These are phyloP conservation scores for Metarhizium brunneum DNA, from an alignment of 2,329 filamentous ascomycete genomes.

Conservation along the genomic window DNA sequence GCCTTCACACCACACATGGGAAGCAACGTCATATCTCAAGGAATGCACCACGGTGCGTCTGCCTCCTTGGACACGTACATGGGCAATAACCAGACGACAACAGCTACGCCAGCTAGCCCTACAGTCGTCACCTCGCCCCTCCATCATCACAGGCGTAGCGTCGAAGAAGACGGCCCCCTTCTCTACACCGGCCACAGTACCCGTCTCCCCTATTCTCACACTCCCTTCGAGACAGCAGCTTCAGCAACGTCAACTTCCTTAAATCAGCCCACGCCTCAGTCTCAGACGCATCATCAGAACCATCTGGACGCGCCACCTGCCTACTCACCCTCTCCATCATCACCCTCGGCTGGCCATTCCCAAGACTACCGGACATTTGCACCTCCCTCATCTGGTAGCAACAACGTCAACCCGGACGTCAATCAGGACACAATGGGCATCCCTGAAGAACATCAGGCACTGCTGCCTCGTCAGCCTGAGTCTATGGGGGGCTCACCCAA, in stretches of 20 bases:
- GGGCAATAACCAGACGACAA: neutral
- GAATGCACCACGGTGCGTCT: too few relatives aligned
- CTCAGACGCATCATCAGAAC: conserved; percentile 11
- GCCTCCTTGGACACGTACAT: neutral
- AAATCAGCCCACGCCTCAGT: neutral
- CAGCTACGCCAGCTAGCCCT: conserved; percentile 1
- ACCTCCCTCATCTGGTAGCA: conserved; percentile 4
- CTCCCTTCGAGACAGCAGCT: neutral
- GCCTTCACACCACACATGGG: neutral
- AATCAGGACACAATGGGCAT: conserved; percentile 28
- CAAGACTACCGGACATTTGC: conserved; percentile 36
- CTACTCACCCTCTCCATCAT: conserved; percentile 35
- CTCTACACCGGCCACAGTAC: conserved; percentile 1
- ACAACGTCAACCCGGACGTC: conserved; percentile 3
- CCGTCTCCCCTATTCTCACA: conserved; percentile 1
- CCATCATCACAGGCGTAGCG: conserved; percentile 15
- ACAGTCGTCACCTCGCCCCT: conserved; percentile 2
- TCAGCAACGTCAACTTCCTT: neutral
- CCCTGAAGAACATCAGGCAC: conserved; percentile 30
- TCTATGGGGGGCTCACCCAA: conserved; percentile 31
- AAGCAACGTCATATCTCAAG: too few relatives aligned
- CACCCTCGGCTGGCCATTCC: conserved; percentile 14
- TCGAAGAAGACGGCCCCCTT: conserved; percentile 13
- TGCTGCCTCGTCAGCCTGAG: conserved; percentile 34
- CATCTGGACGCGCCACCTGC: conserved; percentile 37